Base-by-base conservation (phyloP, 345 rosid genomes). In the Litchi chinensis region DNA sequence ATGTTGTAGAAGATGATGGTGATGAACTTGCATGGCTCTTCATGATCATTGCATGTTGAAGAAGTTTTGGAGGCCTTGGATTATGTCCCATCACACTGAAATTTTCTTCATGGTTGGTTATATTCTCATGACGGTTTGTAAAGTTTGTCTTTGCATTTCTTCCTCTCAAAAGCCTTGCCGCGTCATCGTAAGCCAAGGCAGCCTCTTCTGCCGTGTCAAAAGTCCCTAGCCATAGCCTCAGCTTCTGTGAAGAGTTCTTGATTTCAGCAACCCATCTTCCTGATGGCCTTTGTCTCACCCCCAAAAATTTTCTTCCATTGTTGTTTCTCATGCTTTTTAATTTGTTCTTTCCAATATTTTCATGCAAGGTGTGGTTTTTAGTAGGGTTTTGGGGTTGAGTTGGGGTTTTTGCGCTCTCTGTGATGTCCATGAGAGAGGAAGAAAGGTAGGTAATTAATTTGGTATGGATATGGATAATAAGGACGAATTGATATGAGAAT, bases 241-340 rank as follows among this genome's bases (percentile, higher is more conserved):
- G 81, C 81, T 89, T 89, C 80, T 85, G 85, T n/a, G 87, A 76
- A 19, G 89, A 78, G 69, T 87, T 83, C 80, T 86, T 89, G 77
- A 89, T 89, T 76, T 89, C 92, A 6, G 92, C 90, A 7, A 86
- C 92, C 92, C 92, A 89, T 84, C 89, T 87, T 1, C 92, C 90
- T 0, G 92, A 89, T 0, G 90, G 89, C 71, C 92, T 82, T 68
- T 89, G 92, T 71, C 92, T 87, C 71, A 87, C 92, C 65, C 90
- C 92, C 6, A 88, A 81, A 71, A 75, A 87, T 72, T 81, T 84
- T 78, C 74, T 82, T 54, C 68, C 76, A 1, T 24, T 39, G 6
- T 26, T 43, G 46, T 40, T 44, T 9, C 15, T 77, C 59, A 50
- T 19, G 73, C 71, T 75, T 68, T 68, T 62, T 71, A 54, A 4